Evolutionary conservation across 352 stramenopile species (phyloP), one percentile per base, ranked within the genome.

Genomic region (Pilasporangium apinafurcum): DNA sequence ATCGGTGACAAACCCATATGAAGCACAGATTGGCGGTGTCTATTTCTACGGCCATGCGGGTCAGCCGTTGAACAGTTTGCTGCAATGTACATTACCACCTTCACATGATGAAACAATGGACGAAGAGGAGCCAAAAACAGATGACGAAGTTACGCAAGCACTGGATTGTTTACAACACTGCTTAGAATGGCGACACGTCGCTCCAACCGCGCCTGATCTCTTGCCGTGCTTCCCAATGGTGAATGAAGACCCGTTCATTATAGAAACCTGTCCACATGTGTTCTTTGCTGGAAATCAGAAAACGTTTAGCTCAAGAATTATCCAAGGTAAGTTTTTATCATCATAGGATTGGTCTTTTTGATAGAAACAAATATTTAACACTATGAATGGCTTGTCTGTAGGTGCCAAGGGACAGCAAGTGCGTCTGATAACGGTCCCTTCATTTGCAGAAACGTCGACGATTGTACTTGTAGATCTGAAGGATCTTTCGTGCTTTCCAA

Each of bases 1-100:
- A 22, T 69, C 69, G 27, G 80, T 95, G 16, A 92, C 95, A 9
- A 99, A 99, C 65, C 96, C 96, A 6, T 97, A 97, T 51, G 81
- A 95, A 35, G 69, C 73, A 0, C 59, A 63, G 26, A 46, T 96
- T 13, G 71, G 70, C 41, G 51, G 62, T 38, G 54, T 86, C 25
- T 43, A 66, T 6, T 71, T 97, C 18, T 62, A 97, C 28, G 91
- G 90, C 34, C 86, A 90, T 42, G 70, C 90, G 18, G 92, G 94
- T 5, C 74, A 93, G 47, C 91, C 90, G 43, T 56, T 97, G 16
- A 44, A 72, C 8, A 95, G 95, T 65, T 68, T 97, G 41, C 45
- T 88, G 31, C 71, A 86, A 49, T 83, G 64, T 38, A 80, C 59
- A 24, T 36, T 75, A 14, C 51, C 56, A 9, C 37, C 51, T 7